Conservation (phyloP, 352 stramenopile genomes). For the Aphanomyces euteiches region DNA sequence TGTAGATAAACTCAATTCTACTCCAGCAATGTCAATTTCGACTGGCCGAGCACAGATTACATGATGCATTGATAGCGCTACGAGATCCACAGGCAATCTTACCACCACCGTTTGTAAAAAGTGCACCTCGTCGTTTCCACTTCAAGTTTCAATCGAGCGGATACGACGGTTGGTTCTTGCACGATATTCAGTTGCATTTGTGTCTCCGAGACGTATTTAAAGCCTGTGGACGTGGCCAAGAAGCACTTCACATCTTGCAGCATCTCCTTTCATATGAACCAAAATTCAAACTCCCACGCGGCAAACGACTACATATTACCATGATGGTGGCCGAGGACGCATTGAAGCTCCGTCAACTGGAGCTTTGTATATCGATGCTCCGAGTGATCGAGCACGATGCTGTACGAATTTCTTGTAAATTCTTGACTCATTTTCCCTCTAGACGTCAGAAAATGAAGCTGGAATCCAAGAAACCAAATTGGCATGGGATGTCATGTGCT, state of each 20-base stretch:
- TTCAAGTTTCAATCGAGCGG: conserved; percentile 48
- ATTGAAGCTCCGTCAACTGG: conserved; percentile 66
- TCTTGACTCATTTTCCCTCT: conserved; percentile 17
- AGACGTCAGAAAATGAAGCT: neutral
- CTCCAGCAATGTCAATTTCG: conserved; percentile 26
- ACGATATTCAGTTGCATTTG: conserved; percentile 81
- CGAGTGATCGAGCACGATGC: conserved; percentile 60
- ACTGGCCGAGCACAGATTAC: conserved; percentile 10
- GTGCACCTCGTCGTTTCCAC: conserved; percentile 7
- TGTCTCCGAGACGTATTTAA: conserved; percentile 74
- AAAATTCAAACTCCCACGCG: conserved; percentile 63
- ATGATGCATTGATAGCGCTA: conserved; percentile 9
- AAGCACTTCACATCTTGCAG: conserved; percentile 74
- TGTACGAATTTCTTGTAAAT: conserved; percentile 39
- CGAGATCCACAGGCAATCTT: conserved; percentile 7
- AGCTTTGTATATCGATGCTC: conserved; percentile 72
- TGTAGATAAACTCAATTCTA: conserved; percentile 28
- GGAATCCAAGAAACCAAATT: conserved; percentile 36
- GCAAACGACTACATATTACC: conserved; percentile 70
- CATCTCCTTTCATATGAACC: conserved; percentile 45
- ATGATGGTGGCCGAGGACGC: conserved; percentile 79
- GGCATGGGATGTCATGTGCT: conserved; percentile 79
- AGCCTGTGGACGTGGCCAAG: conserved; percentile 68
- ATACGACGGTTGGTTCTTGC: conserved; percentile 72
- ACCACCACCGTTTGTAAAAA: neutral